Base-by-base conservation (phyloP, 306 rosid genomes). In the Cicer bijugum region DNA sequence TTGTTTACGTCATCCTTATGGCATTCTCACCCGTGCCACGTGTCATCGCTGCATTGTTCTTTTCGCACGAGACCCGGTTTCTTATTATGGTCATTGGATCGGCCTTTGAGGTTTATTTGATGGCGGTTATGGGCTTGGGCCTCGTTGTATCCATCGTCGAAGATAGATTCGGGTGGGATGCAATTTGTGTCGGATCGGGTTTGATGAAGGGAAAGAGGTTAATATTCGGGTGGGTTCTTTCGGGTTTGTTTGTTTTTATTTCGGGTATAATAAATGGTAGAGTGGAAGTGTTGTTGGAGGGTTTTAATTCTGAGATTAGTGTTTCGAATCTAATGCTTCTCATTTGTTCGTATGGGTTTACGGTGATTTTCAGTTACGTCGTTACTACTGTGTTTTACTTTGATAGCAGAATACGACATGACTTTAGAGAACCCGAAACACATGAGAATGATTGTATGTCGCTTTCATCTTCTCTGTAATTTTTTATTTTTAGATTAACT, bases 371-470 rank as follows among this genome's bases (percentile, higher is more conserved):
- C 43, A 85, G 98, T 19, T 90, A 85, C 15, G 82, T 90, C 1
- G 84, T 88, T 75, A 85, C 85, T 17, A 42, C 93, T 2, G 89
- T 90, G 50, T 90, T 90, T 67, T 90, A 92, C 81, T 92, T 86
- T 72, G 94, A 90, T 11, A 60, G 90, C 53, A 72, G 86, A 28
- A 85, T 68, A 55, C 70, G 81, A 39, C 77, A 71, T 10, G 77
- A 55, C 4, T 42, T 45, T 35, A 82, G 71, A 37, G 81, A 78
- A 44, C 16, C 9, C 0, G 38, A 75, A 7, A 0, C 12, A 2
- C 9, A 2, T 0, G 35, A 15, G 6, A 47, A 53, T 6, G 60
- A 14, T 12, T 9, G 55, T 12, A 16, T 53, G 53, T 46, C 12
- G 20, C 7, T 40, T 9, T 57, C 28, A 9, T 28, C 68, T 4